Conservation (phyloP, 2,329 filamentous ascomycete species). For the Pseudopithomyces maydicus region DNA sequence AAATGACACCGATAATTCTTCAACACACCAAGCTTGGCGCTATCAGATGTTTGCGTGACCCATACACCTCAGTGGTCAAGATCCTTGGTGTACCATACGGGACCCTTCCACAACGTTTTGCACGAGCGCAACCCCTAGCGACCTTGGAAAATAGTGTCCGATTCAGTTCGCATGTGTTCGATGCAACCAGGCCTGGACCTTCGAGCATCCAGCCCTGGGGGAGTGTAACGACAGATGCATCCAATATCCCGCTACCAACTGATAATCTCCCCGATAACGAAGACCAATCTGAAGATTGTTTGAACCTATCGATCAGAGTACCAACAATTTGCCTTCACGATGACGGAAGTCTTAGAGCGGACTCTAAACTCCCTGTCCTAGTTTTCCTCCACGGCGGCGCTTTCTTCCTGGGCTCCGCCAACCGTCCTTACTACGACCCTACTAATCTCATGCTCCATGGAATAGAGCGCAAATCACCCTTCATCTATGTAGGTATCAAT, state of each 20-base stretch:
- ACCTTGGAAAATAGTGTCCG: not conserved
- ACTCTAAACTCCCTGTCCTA: not conserved
- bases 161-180: not conserved
- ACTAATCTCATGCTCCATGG: not conserved
- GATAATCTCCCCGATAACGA: not conserved
- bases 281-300: not conserved
- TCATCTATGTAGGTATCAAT: not conserved
- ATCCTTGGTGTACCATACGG: not conserved
- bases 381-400: not conserved
- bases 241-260: not conserved
- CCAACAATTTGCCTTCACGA: not conserved
- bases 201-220: not conserved
- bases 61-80: not conserved
- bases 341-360: not conserved
- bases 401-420: not conserved
- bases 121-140: not conserved
- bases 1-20: not conserved
- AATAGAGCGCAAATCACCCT: not conserved
- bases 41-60: not conserved
- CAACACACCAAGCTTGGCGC: not conserved
- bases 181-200: not conserved
- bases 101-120: not conserved
- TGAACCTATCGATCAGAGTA: not conserved
- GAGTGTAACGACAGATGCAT: not conserved
- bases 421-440: not conserved